Conservation (phyloP, 2,329 filamentous ascomycete species). For the Hysterium pulicare region DNA sequence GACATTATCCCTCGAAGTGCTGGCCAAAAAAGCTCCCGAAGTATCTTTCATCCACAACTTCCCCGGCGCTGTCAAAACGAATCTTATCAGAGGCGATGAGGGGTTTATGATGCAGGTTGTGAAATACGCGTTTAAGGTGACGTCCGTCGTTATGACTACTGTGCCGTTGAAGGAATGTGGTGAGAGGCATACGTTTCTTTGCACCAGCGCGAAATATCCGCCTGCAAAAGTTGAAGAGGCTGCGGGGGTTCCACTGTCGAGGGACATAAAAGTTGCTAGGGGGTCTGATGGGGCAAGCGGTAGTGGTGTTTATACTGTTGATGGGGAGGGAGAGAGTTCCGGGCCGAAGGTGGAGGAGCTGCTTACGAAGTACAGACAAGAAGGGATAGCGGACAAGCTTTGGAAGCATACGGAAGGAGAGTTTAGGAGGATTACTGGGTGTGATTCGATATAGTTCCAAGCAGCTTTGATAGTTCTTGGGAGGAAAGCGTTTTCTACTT, state of each 20-base stretch:
- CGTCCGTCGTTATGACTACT: constrained; percentile 16
- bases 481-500: no score
- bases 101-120: constrained; percentile 8
- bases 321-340: constrained; percentile 22
- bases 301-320: constrained; percentile 32
- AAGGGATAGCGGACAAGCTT: constrained; percentile 30
- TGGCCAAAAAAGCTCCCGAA: constrained; percentile 16
- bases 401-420: constrained; percentile 18
- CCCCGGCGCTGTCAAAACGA: constrained; percentile 22
- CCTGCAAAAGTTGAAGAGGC: constrained; percentile 10
- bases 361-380: constrained; percentile 24
- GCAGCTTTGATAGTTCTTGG: no score
- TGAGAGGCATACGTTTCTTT: constrained; percentile 34
- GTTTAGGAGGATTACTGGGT: background rate
- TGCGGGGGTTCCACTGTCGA: constrained; percentile 15
- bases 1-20: constrained; percentile 21
- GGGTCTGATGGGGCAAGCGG: constrained; percentile 26
- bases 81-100: constrained; percentile 15
- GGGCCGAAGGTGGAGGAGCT: constrained; percentile 20
- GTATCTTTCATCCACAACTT: constrained; percentile 29
- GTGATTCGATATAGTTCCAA: background rate
- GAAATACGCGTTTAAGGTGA: constrained; percentile 7
- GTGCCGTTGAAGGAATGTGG: constrained; percentile 29
- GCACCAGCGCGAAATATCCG: constrained; percentile 34
- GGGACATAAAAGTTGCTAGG: constrained; percentile 10